A percentile compares a stretch with the other conserved stretches of the same genome.
Evolutionary conservation across 345 rosid genomes (phyloP).

Genomic region (Melaleuca quinquenervia): DNA sequence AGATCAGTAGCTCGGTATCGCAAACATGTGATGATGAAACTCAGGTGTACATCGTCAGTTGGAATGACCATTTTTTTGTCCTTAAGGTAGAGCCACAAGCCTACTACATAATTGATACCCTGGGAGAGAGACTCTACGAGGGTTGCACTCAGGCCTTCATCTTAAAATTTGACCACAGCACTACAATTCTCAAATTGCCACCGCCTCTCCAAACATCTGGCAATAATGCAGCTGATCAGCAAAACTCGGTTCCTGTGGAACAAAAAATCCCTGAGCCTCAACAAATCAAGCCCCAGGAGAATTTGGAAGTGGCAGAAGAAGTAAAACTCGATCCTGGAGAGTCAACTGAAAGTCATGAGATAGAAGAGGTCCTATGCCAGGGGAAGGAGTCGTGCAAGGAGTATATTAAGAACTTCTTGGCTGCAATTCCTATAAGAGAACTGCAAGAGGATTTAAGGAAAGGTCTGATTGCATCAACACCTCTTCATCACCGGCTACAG

Average conservation of each 20-base stretch:
- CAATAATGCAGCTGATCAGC: conserved; percentile 16
- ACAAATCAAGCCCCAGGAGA: conserved; percentile 13
- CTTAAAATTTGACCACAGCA: conserved; percentile 57
- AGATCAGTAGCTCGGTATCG: conserved; percentile 39
- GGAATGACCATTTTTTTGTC: conserved; percentile 95
- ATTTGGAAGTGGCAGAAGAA: conserved; percentile 1
- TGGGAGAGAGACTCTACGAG: conserved; percentile 92
- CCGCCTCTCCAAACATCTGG: conserved; percentile 5
- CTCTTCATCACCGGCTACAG: conserved; percentile 78
- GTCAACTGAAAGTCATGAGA: conserved; percentile 9
- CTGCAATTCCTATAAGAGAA: conserved; percentile 89
- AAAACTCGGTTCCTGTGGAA: not conserved
- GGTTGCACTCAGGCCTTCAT: conserved; percentile 89
- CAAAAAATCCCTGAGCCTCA: conserved; percentile 11
- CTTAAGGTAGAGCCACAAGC: conserved; percentile 72
- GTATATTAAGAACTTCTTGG: conserved; percentile 87
- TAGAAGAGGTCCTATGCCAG: conserved; percentile 36
- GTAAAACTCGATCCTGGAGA: conserved; percentile 6
- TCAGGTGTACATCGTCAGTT: conserved; percentile 71
- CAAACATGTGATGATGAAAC: conserved; percentile 32
- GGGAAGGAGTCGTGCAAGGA: conserved; percentile 94
- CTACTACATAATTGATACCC: conserved; percentile 78
- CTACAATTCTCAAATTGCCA: conserved; percentile 34
- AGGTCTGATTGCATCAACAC: conserved; percentile 55
- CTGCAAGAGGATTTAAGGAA: conserved; percentile 74